Conservation (phyloP, 805 yeast species). For the Cyberlindnera euphorbiiphila region DNA sequence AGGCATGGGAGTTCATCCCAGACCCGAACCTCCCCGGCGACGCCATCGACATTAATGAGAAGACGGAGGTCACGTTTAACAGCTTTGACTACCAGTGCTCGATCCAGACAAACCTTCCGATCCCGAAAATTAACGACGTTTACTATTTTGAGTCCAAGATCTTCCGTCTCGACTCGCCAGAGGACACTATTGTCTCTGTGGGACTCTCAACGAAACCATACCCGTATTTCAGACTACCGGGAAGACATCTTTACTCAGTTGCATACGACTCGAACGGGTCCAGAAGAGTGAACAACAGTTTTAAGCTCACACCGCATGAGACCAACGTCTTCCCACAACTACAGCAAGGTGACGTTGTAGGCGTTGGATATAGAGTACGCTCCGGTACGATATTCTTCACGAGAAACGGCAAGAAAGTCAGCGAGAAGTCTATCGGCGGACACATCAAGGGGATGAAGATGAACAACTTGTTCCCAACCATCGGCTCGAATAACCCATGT, state of each 20-base stretch:
- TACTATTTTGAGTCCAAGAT: constrained; percentile 66
- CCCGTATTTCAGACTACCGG: constrained; percentile 74
- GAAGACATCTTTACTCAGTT: constrained; percentile 63
- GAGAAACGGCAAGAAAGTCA: constrained; percentile 82
- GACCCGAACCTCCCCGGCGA: constrained; percentile 44
- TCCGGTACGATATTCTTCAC: constrained; percentile 89
- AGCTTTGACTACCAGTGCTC: constrained; percentile 38
- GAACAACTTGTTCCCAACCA: constrained; percentile 51
- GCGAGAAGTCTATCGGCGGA: constrained; percentile 20
- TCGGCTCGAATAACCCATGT: constrained; percentile 37
- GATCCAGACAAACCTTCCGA: constrained; percentile 44
- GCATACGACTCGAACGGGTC: constrained; percentile 74
- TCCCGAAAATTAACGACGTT: constrained; percentile 45
- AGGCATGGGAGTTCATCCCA: constrained; percentile 72
- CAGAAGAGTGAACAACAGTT: constrained; percentile 62
- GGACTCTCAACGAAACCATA: constrained; percentile 73
- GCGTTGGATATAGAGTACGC: constrained; percentile 81
- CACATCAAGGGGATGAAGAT: constrained; percentile 48
- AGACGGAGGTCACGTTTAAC: constrained; percentile 23
- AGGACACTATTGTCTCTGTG: constrained; percentile 51
- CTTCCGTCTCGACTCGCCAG: constrained; percentile 35
- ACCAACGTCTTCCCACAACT: constrained; percentile 39
- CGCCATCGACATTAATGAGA: constrained; percentile 50
- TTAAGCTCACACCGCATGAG: constrained; percentile 25
- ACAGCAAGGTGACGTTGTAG: constrained; percentile 86